Evolutionary conservation across 2,329 filamentous ascomycete species (phyloP).

Genomic region (Ophiostoma novo-ulmi): DNA sequence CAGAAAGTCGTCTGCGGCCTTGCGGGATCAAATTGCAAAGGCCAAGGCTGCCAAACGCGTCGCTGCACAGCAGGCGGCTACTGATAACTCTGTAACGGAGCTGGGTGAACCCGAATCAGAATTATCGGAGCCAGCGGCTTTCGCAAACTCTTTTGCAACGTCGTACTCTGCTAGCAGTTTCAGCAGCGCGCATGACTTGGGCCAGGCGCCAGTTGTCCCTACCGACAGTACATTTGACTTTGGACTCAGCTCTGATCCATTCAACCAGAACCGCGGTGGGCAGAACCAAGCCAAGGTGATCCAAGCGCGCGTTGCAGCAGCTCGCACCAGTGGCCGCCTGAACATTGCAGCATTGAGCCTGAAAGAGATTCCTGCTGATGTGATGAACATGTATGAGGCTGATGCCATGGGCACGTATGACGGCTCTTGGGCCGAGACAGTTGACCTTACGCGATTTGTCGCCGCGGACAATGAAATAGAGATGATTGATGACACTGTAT

Average conservation of each 20-base stretch:
- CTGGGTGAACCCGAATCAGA: constrained; percentile 6
- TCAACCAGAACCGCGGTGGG: constrained; percentile 59
- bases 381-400: constrained; percentile 85
- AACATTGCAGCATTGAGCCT: constrained; percentile 84
- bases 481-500: constrained; percentile 64
- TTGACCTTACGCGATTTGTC: constrained; percentile 78
- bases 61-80: constrained; percentile 32
- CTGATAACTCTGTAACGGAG: not conserved
- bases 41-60: constrained; percentile 76
- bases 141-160: constrained; percentile 24
- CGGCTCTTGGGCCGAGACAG: constrained; percentile 81
- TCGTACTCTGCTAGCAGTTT: constrained; percentile 18
- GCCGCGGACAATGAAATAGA: constrained; percentile 88
- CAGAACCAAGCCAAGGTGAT: constrained; percentile 61
- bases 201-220: constrained; percentile 41
- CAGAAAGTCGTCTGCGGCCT: constrained; percentile 67
- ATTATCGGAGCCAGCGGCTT: not conserved
- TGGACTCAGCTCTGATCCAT: constrained; percentile 59
- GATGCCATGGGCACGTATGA: constrained; percentile 59
- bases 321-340: constrained; percentile 70
- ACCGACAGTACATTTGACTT: constrained; percentile 53
- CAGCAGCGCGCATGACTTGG: not conserved
- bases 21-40: constrained; percentile 88
- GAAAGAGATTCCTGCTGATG: constrained; percentile 72
- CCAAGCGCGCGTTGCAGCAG: constrained; percentile 65